These are phyloP conservation scores for Volvox reticuliferus DNA, from an alignment of 139 green algal species.

Conservation along the genomic window DNA sequence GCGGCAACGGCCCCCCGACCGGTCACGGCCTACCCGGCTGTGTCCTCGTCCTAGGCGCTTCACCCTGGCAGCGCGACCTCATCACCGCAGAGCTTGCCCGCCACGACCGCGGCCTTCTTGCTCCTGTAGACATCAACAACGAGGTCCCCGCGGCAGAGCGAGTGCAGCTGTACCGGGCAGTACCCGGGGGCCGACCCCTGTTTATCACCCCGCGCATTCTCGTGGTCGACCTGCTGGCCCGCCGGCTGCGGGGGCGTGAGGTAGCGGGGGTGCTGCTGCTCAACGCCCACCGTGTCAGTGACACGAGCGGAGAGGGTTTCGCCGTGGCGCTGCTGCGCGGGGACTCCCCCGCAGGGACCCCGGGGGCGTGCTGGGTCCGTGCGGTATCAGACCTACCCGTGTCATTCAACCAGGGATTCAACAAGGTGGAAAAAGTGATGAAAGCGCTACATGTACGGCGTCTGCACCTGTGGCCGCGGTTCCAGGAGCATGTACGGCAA, in stretches of 20 bases:
- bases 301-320: constrained; percentile 93
- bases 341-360: not conserved
- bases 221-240: constrained; percentile 92
- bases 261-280: constrained; percentile 78
- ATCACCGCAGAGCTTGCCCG: constrained; percentile 52
- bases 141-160: constrained; percentile 73
- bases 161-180: constrained; percentile 70
- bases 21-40: constrained; percentile 44
- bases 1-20: not conserved
- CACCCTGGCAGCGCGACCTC: constrained; percentile 75
- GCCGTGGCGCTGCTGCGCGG: constrained; percentile 80
- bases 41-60: constrained; percentile 76
- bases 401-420: constrained; percentile 86
- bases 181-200: not conserved
- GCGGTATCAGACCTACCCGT: constrained; percentile 88
- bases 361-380: constrained; percentile 72
- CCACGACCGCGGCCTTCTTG: constrained; percentile 56
- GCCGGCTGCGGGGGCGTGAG: constrained; percentile 59
- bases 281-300: constrained; percentile 73
- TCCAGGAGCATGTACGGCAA: constrained; percentile 82
- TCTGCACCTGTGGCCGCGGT: constrained; percentile 93
- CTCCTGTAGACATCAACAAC: constrained; percentile 80
- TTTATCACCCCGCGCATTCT: constrained; percentile 96
- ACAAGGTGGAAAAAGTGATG: constrained; percentile 89
- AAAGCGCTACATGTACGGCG: constrained; percentile 81